Percentiles rank a stretch among this genome's conserved stretches.
Evolutionary conservation across 208 protist genomes (phyloP).

Genomic region (Trypanosoma lewisi): DNA sequence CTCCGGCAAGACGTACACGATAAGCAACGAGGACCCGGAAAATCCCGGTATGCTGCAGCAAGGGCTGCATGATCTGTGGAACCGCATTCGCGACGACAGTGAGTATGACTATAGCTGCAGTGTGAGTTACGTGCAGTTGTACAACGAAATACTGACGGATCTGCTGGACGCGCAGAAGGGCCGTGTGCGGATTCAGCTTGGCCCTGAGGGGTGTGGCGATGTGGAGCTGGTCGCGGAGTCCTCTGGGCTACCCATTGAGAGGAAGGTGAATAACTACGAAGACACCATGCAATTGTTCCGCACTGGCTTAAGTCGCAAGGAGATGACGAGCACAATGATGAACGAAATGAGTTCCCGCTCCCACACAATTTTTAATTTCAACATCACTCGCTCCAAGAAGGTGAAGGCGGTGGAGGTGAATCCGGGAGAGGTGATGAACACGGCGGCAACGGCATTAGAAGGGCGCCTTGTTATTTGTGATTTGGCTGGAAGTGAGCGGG

Average conservation of each 20-base stretch:
- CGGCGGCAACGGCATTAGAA: constrained; percentile 53
- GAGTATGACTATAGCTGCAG: constrained; percentile 76
- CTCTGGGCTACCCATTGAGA: constrained; percentile 58
- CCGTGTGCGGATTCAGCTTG: constrained; percentile 77
- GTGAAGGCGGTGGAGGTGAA: constrained; percentile 32
- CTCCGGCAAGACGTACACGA: constrained; percentile 90
- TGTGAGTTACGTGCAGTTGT: constrained; percentile 88
- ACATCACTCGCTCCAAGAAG: constrained; percentile 78
- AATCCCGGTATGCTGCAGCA: constrained; percentile 87
- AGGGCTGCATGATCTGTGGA: constrained; percentile 68
- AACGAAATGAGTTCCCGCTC: constrained; percentile 88
- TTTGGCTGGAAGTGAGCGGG: constrained; percentile 96
- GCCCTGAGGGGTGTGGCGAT: constrained; percentile 71
- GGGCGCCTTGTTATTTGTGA: constrained; percentile 95
- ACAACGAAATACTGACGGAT: constrained; percentile 89
- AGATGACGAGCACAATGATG: constrained; percentile 92
- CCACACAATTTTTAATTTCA: constrained; percentile 92
- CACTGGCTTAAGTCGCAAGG: constrained; percentile 73
- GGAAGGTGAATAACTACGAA: constrained; percentile 62
- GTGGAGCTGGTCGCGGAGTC: constrained; percentile 72
- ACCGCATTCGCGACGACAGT: constrained; percentile 54
- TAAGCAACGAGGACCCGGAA: constrained; percentile 86
- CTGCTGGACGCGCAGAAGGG: constrained; percentile 71
- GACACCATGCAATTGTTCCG: constrained; percentile 75
- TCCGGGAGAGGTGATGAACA: constrained; percentile 17